Evolutionary conservation across 23 red algal species (phyloP).

Genomic region (Porphyridium purpureum): DNA sequence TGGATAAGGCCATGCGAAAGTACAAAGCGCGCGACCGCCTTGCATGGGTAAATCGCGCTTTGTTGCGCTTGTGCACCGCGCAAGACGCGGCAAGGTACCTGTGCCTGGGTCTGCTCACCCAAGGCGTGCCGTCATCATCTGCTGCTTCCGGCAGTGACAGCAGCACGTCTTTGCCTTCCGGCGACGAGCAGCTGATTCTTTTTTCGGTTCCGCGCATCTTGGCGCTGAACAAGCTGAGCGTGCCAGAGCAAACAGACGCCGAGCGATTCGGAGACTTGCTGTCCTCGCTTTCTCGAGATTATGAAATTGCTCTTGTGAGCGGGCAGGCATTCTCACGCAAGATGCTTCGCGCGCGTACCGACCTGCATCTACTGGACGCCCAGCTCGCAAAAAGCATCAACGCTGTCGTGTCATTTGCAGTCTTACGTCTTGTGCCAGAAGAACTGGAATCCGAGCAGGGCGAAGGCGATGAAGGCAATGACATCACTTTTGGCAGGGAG

Average conservation of each 20-base stretch:
- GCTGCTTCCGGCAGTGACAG: background rate
- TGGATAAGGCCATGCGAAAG: background rate
- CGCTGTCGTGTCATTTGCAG: no score
- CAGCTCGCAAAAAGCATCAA: no score
- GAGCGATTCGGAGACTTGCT: background rate
- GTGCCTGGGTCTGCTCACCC: background rate
- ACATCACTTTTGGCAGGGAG: no score
- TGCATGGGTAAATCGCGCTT: background rate
- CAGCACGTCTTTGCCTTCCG: background rate
- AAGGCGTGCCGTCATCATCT: background rate
- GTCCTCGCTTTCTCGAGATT: no score
- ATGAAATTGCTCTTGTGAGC: no score
- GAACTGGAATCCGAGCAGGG: no score
- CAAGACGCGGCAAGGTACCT: background rate
- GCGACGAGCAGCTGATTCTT: background rate
- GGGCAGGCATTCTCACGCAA: no score
- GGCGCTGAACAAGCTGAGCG: background rate
- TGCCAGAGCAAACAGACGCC: background rate
- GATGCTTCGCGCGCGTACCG: no score
- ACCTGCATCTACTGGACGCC: no score
- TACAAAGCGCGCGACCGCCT: background rate
- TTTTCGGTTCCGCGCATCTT: background rate
- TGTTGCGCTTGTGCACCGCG: background rate
- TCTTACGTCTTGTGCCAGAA: no score
- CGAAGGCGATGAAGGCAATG: no score